Conservation (phyloP, 2,329 filamentous ascomycete genomes). For the Fusarium odoratissimum region DNA sequence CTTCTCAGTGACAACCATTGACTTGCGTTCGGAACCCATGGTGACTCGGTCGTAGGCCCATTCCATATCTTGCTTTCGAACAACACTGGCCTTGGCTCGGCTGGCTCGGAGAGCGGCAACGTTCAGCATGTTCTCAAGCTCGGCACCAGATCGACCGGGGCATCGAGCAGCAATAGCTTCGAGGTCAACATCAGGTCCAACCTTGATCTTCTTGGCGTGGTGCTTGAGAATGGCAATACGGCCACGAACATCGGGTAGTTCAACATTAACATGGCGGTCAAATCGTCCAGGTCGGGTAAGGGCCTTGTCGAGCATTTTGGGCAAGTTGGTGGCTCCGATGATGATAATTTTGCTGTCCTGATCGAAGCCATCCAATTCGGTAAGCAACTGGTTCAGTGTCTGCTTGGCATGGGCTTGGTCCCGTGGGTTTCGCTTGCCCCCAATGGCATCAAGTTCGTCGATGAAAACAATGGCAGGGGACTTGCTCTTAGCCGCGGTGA, state of each 20-base stretch:
- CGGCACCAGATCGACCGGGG: slow-evolving; percentile 92
- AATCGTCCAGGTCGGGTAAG: slow-evolving; percentile 94
- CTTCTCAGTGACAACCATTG: slow-evolving; percentile 88
- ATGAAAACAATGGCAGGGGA: slow-evolving; percentile 95
- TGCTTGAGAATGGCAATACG: slow-evolving; percentile 93
- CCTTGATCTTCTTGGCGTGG: slow-evolving; percentile 91
- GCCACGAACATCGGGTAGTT: slow-evolving; percentile 91
- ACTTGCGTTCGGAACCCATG: slow-evolving; percentile 94
- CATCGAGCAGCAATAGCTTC: slow-evolving; percentile 87
- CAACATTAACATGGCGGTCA: slow-evolving; percentile 90
- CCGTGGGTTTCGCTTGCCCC: slow-evolving; percentile 89
- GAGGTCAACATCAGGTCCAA: slow-evolving; percentile 82
- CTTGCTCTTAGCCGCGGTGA: slow-evolving; percentile 83
- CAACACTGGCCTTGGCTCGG: slow-evolving; percentile 80
- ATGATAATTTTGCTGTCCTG: slow-evolving; percentile 96
- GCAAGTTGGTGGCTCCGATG: slow-evolving; percentile 95
- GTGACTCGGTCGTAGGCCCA: slow-evolving; percentile 99
- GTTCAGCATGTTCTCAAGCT: slow-evolving; percentile 96
- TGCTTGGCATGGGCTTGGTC: slow-evolving; percentile 97
- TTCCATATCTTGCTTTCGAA: slow-evolving; percentile 85
- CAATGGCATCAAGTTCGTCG: slow-evolving; percentile 93
- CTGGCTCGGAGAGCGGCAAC: slow-evolving; percentile 96
- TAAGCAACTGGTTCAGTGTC: slow-evolving; percentile 95
- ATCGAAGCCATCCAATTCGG: slow-evolving; percentile 96
- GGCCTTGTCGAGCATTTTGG: slow-evolving; percentile 92